These are phyloP conservation scores for Mariannaea elegans DNA, from an alignment of 2,329 filamentous ascomycete genomes.

Conservation along the genomic window DNA sequence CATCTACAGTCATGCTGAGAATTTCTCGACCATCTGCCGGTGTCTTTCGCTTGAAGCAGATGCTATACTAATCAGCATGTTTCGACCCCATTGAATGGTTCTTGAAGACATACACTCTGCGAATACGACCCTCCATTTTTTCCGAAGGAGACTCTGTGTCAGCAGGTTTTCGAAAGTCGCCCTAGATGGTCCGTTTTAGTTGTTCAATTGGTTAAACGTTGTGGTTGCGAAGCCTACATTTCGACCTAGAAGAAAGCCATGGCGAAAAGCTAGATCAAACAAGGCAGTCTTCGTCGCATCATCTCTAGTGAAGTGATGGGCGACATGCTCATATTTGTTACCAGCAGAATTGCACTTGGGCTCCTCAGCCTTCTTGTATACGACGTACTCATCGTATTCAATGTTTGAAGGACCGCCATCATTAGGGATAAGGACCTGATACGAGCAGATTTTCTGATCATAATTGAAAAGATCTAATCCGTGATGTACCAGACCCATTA, in stretches of 20 bases:
- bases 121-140: constrained; percentile 47
- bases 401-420: constrained; percentile 43
- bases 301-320: constrained; percentile 46
- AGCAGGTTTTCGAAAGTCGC: constrained; percentile 35
- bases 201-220: too few species aligned
- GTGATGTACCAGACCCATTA: constrained; percentile 37
- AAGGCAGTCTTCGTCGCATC: constrained; percentile 43
- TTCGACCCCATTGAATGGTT: background rate
- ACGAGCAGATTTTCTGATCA: constrained; percentile 45
- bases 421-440: constrained; percentile 46
- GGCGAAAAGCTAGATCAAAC: constrained; percentile 46
- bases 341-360: constrained; percentile 13
- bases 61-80: constrained; percentile 33
- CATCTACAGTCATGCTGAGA: constrained; percentile 47
- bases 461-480: constrained; percentile 50
- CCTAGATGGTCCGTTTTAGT: constrained; percentile 26
- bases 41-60: constrained; percentile 48
- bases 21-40: constrained; percentile 45
- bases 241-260: constrained; percentile 42
- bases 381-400: constrained; percentile 51
- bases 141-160: constrained; percentile 31
- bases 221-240: constrained; percentile 29
- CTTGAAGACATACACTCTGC: constrained; percentile 43
- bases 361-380: constrained; percentile 42
- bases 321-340: constrained; percentile 39